Percentiles rank a stretch among this genome's conserved stretches.
phyloP scores from a whole-genome alignment of 345 rosid species.

The Lepidium aucheri region DNA sequence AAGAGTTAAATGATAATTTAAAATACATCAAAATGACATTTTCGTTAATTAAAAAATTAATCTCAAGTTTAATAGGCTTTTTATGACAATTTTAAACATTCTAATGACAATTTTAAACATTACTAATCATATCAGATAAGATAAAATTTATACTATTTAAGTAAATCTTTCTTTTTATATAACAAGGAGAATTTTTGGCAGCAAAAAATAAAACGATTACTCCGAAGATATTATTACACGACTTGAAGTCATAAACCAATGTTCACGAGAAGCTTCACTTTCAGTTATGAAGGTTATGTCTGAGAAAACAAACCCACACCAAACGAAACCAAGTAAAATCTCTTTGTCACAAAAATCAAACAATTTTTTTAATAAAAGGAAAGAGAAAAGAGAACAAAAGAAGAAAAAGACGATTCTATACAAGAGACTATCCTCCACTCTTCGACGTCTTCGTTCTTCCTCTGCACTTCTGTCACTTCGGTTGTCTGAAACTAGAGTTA shows the following conservation, averaged over 20 bases:
- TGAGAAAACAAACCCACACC: slow-evolving; percentile 17
- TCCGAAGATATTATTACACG: slow-evolving; percentile 2
- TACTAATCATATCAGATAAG: too few species aligned
- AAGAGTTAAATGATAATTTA: too few species aligned
- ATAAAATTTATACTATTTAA: too few species aligned
- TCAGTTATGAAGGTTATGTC: slow-evolving; percentile 21
- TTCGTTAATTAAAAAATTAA: too few species aligned
- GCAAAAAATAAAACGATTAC: not conserved
- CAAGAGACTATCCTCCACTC: slow-evolving; percentile 18
- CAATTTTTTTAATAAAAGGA: not conserved
- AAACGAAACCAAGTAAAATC: slow-evolving; percentile 25
- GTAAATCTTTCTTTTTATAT: too few species aligned
- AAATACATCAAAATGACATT: too few species aligned
- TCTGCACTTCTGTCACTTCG: slow-evolving; percentile 8
- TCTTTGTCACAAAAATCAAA: slow-evolving; percentile 18
- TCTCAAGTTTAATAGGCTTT: too few species aligned
- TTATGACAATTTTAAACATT: too few species aligned
- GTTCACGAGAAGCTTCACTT: slow-evolving; percentile 8
- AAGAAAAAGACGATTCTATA: slow-evolving; percentile 13
- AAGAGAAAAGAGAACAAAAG: too few species aligned
- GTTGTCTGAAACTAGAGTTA: slow-evolving; percentile 18
- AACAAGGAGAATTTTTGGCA: not conserved
- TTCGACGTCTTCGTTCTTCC: not conserved
- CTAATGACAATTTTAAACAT: too few species aligned
- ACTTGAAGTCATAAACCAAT: slow-evolving; percentile 1